A percentile compares a stretch with the other conserved stretches of the same genome.
phyloP scores from a whole-genome alignment of 768 basidiomycete genomes.

The Boletus rex-veris region DNA sequence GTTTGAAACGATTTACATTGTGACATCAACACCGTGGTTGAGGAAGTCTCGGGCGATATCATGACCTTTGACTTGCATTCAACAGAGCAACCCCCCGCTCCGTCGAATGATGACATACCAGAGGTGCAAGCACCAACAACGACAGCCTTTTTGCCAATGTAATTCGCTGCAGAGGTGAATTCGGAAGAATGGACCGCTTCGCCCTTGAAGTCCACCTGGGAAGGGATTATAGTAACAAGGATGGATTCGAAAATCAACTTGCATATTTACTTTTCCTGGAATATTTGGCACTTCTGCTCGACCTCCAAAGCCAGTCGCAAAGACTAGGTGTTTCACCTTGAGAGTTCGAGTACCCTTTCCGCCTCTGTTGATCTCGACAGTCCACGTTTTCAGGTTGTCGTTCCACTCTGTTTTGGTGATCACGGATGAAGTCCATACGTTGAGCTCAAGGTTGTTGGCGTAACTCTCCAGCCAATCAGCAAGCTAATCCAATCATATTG shows the following conservation, averaged over 20 bases:
- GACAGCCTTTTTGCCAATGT: constrained; percentile 60
- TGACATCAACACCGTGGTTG: constrained; percentile 29
- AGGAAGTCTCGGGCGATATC: constrained; percentile 38
- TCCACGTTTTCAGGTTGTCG: constrained; percentile 41
- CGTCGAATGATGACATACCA: constrained; percentile 30
- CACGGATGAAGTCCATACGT: constrained; percentile 56
- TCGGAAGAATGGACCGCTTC: constrained; percentile 48
- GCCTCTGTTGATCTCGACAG: constrained; percentile 37
- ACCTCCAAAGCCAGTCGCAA: constrained; percentile 53
- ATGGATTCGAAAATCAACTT: background rate
- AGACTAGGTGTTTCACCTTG: constrained; percentile 49
- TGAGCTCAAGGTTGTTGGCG: constrained; percentile 54
- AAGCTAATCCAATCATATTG: constrained; percentile 34
- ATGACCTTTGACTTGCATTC: constrained; percentile 24
- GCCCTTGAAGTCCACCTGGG: constrained; percentile 52
- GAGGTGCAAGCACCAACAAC: constrained; percentile 70
- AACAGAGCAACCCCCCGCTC: background rate
- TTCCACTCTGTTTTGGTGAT: constrained; percentile 40
- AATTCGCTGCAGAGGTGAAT: constrained; percentile 46
- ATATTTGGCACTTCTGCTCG: constrained; percentile 43
- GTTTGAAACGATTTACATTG: constrained; percentile 16
- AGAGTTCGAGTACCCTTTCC: constrained; percentile 34
- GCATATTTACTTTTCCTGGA: constrained; percentile 37
- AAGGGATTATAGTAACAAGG: background rate
- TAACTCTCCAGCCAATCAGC: constrained; percentile 67